Base-by-base conservation (phyloP, 169 alveolate species). In the Besnoitia besnoiti region DNA sequence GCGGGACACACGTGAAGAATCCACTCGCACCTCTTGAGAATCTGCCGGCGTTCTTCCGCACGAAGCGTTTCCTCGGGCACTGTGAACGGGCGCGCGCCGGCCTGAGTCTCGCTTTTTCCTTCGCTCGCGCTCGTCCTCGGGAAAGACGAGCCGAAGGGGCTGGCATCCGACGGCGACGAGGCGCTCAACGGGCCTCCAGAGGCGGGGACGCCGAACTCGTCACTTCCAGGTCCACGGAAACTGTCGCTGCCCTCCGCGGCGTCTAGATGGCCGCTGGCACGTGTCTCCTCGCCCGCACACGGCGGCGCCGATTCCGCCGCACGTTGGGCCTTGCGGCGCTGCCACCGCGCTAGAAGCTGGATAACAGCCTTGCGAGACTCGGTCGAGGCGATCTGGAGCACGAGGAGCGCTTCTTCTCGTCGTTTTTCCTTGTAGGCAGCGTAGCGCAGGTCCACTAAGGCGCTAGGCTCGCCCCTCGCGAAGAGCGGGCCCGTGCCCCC, bases 291-390 rank as follows among this genome's bases (percentile, higher is more conserved):
- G 67, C 30, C 30, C 67, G 24, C 1, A n/a, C n/a, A n/a, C 4
- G 67, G 67, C 24, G 67, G 67, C 12, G 67, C 24, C 30, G 55
- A 49, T 5, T 21, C 67, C 67, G 67, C 67, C 67, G 82, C 46
- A 1, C 82, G 82, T 19, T 35, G 82, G 46, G 82, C 82, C 39
- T 37, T 73, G 42, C 85, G 59, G 21, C 93, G 82, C 62, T 90
- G 93, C 93, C 93, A 90, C 27, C 50, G 67, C 4, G 82, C 55
- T 14, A 90, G 90, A 47, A 90, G 85, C 85, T 79, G 93, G 14
- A 90, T 62, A 16, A 50, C 93, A 12, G 93, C 93, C 55, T 62
- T 49, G 46, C 51, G 44, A 14, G 93, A 42, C n/a, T 76, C 73
- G 24, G 93, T n/a, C 24, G 93, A 82, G 14, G 85, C 93, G 0